Evolutionary conservation across 352 stramenopile genomes (phyloP), one percentile per base, ranked within the genome.

Genomic region (Globisporangium iwayamae): DNA sequence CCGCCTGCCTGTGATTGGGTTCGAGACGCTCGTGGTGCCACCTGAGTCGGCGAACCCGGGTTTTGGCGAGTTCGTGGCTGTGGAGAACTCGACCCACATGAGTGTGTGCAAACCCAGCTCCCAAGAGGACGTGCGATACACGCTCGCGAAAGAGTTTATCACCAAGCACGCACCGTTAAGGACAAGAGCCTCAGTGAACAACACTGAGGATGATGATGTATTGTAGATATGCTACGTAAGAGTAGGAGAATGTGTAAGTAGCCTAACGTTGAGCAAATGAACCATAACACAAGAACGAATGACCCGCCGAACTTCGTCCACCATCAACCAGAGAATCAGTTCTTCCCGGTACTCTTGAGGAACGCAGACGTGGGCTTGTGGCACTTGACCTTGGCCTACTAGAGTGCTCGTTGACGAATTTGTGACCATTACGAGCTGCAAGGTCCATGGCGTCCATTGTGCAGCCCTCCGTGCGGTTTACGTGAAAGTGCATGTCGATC

Each of bases 61-160:
- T 36, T 91, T 94, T 70, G 81, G 79, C 4, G 73, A 83, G 50
- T 90, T 90, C 45, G 69, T 89, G n/a, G 67, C 60, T 9, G 60
- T 94, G n/a, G 65, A 68, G 2, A 70, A 89, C 28, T 69, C 80
- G 3, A 86, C 85, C 16, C 85, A 94, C 58, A 75, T 91, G 14
- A 83, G 90, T 32, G 82, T 94, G 6, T 94, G 85, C 73, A 94
- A 94, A 50, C 85, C 85, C 8, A 62, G 48, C 5, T 85, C 79
- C 13, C 75, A 72, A 18, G 41, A 81, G 8, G 83, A 93, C 39
- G 52, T 76, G 46, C 78, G 83, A 5, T 93, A 93, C 68, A 78
- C 67, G 18, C 66, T 93, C 11, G 70, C 83, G 38, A 70, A 74
- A 11, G 73, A 88, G n/a, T 89, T 93, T 55, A 87, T 93, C 56